These are phyloP conservation scores for Porcisia hertigi DNA, from an alignment of 208 protist species.

Conservation along the genomic window DNA sequence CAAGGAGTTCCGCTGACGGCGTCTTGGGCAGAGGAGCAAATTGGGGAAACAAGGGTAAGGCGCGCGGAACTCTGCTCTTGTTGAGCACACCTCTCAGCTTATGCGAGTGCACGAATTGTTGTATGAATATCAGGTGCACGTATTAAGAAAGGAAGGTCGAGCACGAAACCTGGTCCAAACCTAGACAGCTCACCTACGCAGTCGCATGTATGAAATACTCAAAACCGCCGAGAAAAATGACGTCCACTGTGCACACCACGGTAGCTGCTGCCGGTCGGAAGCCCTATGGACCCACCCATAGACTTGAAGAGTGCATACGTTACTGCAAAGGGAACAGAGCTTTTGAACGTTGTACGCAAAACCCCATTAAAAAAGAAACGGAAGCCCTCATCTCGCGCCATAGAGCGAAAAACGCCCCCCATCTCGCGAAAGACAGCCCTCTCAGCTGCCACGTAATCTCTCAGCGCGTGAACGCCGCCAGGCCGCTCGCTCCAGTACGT, in stretches of 20 bases:
- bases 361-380: constrained; percentile 83
- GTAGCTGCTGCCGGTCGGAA: constrained; percentile 23
- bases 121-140: not conserved
- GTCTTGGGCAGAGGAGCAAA: not conserved
- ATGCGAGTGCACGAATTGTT: not conserved
- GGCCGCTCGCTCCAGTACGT: constrained; percentile 67
- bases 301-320: constrained; percentile 74
- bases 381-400: constrained; percentile 60
- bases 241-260: constrained; percentile 34
- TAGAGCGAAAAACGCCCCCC: constrained; percentile 49
- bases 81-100: not conserved
- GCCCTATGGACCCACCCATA: constrained; percentile 73
- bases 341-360: constrained; percentile 81
- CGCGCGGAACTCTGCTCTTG: not conserved
- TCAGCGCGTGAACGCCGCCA: constrained; percentile 61
- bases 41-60: not conserved
- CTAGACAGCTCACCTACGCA: not conserved
- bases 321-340: constrained; percentile 83
- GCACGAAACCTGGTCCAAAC: not conserved
- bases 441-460: constrained; percentile 65
- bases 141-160: not conserved
- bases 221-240: constrained; percentile 44
- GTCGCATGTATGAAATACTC: not conserved
- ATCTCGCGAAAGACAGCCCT: constrained; percentile 73
- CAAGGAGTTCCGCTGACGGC: not conserved